Base-by-base conservation (phyloP, 1,284 basidiomycete species). In the Flammula alnicola region DNA sequence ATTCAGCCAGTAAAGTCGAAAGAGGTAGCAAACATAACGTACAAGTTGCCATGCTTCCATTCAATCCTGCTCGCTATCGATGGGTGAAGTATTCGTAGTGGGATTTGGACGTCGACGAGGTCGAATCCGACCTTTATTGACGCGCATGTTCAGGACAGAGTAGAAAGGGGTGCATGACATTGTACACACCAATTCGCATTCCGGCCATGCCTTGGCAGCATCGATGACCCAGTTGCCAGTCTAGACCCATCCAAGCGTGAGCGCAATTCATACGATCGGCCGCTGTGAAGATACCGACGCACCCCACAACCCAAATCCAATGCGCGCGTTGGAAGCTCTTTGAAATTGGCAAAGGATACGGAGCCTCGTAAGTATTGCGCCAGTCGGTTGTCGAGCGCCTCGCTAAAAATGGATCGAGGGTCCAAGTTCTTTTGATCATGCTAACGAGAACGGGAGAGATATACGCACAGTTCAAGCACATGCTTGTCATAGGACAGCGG, bases 71-170 rank as follows among this genome's bases (percentile, higher is more conserved):
- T 65, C 3, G 80, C 76, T 30, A 84, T 62, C 4, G 71, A 71
- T 7, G 70, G 61, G 10, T 82, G 78, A 11, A 88, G 61, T 16
- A 79, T 54, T 14, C 70, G 68, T 19, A 78, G 66, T 8, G 84
- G 76, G 45, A 85, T 73, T 67, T 90, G 88, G 3, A 89, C 71
- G 54, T 87, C 81, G 40, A 88, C 82, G 35, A 90, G 72, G 65
- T 90, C 87, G 60, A 86, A 87, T 17, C 87, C 88, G 52, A 90
- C 79, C 86, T 88, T n/a, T n/a, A n/a, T n/a, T n/a, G n/a, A n/a
- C n/a, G n/a, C n/a, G n/a, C n/a, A n/a, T n/a, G n/a, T n/a, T n/a
- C n/a, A n/a, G n/a, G n/a, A n/a, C n/a, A n/a, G n/a, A n/a, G n/a
- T n/a, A n/a, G n/a, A n/a, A n/a, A n/a, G n/a, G n/a, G n/a, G n/a